Conservation (phyloP, 331 rosid genomes). For the Erythrophleum ivorense region DNA sequence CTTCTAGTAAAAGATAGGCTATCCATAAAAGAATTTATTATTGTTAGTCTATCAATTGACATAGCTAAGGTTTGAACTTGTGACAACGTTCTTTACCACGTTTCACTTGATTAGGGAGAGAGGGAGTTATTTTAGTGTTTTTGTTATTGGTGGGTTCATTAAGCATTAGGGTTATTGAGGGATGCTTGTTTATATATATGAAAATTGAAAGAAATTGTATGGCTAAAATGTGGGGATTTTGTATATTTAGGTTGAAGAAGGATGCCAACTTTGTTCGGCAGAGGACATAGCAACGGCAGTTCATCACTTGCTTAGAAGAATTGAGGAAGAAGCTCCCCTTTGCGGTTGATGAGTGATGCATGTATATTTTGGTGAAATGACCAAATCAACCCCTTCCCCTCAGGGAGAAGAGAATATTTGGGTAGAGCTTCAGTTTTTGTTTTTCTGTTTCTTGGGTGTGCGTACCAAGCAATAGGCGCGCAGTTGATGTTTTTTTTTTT, state of each 20-base stretch:
- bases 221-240: conserved; percentile 30
- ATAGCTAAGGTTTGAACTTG: neutral
- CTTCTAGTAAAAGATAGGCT: neutral
- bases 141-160: neutral
- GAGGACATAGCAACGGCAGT: conserved; percentile 85
- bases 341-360: conserved; percentile 43
- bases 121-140: neutral
- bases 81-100: neutral
- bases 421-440: conserved; percentile 25
- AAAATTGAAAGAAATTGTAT: conserved; percentile 6
- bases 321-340: conserved; percentile 69
- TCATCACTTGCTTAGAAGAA: conserved; percentile 71
- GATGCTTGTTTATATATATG: neutral
- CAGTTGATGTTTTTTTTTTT: conserved; percentile 27
- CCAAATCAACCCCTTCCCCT: conserved; percentile 29
- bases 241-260: conserved; percentile 85
- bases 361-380: conserved; percentile 40
- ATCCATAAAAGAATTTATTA: no score
- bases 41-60: neutral
- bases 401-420: conserved; percentile 33
- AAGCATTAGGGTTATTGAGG: neutral
- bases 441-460: conserved; percentile 12
- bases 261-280: conserved; percentile 72
- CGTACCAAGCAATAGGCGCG: conserved; percentile 20
- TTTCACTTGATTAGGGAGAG: neutral